These are phyloP conservation scores for Chlamydomonas incerta DNA, from an alignment of 139 green algal species.

Conservation along the genomic window DNA sequence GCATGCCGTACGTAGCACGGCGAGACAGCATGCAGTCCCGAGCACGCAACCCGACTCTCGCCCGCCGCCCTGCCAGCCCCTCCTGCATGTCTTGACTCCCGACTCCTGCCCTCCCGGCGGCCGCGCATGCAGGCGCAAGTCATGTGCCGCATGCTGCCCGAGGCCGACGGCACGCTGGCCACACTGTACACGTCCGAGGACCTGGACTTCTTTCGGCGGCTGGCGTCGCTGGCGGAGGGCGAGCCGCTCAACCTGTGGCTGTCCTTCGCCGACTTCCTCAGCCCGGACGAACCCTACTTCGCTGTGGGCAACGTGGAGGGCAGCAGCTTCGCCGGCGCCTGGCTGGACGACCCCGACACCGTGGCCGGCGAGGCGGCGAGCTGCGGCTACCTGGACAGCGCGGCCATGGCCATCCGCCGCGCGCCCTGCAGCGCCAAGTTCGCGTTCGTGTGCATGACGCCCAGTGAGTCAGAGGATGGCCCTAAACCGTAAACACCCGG, in stretches of 20 bases:
- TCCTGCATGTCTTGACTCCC: too few species aligned
- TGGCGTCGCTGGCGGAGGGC: not conserved
- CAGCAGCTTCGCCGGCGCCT: too few species aligned
- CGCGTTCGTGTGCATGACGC: not conserved
- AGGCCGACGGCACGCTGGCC: not conserved
- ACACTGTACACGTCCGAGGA: not conserved
- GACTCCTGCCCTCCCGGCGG: too few species aligned
- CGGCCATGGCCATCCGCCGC: not conserved
- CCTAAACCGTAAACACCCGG: too few species aligned
- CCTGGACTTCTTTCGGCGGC: not conserved
- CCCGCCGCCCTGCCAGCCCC: too few species aligned
- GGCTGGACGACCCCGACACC: too few species aligned
- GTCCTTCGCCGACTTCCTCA: not conserved
- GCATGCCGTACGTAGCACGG: too few species aligned
- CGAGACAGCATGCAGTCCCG: too few species aligned
- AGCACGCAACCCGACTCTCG: too few species aligned
- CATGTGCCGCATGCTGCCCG: not conserved
- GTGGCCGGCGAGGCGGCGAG: not conserved
- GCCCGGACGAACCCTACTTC: too few species aligned
- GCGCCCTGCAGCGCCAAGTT: not conserved
- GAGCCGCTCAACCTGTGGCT: not conserved
- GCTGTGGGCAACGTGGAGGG: too few species aligned
- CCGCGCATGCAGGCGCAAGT: not conserved
- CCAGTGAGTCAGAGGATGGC: too few species aligned
- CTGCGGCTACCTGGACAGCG: not conserved